These are phyloP conservation scores for Boletus rubescentipes DNA, from an alignment of 768 basidiomycete species.

Conservation along the genomic window DNA sequence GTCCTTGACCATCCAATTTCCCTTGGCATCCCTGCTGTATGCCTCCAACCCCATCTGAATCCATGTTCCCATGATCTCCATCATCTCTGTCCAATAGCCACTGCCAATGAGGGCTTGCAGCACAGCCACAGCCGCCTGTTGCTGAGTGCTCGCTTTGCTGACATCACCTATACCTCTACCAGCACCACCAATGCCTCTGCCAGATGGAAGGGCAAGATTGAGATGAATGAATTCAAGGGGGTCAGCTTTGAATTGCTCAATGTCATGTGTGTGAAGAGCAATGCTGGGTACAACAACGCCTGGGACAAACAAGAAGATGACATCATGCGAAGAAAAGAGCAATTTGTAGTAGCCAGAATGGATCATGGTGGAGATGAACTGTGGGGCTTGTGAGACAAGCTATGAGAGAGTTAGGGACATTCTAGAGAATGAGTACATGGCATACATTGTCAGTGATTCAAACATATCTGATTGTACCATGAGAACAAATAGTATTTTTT, in stretches of 20 bases:
- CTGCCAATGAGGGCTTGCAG: conserved; percentile 83
- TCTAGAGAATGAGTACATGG: neutral
- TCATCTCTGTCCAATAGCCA: conserved; percentile 83
- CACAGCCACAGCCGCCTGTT: conserved; percentile 95
- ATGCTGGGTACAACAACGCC: conserved; percentile 96
- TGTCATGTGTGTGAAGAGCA: conserved; percentile 79
- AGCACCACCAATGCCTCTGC: conserved; percentile 34
- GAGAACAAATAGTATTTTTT: conserved; percentile 16
- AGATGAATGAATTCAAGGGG: conserved; percentile 92
- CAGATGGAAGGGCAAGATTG: conserved; percentile 69
- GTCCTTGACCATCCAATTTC: conserved; percentile 90
- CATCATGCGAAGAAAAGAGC: conserved; percentile 78
- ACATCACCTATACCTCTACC: conserved; percentile 37
- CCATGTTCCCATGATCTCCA: conserved; percentile 83
- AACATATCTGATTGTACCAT: neutral
- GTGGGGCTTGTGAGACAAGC: conserved; percentile 88
- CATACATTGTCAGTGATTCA: conserved; percentile 59
- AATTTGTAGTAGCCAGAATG: conserved; percentile 80
- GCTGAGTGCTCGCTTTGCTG: conserved; percentile 76
- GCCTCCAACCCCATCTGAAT: conserved; percentile 70
- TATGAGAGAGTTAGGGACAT: conserved; percentile 21
- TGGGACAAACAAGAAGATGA: conserved; percentile 78
- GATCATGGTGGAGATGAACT: conserved; percentile 90
- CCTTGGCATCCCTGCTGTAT: conserved; percentile 60
- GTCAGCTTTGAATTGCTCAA: conserved; percentile 96